Evolutionary conservation across 176 grass and related monocot genomes (phyloP).

Genomic region (Aegilops umbellulata): DNA sequence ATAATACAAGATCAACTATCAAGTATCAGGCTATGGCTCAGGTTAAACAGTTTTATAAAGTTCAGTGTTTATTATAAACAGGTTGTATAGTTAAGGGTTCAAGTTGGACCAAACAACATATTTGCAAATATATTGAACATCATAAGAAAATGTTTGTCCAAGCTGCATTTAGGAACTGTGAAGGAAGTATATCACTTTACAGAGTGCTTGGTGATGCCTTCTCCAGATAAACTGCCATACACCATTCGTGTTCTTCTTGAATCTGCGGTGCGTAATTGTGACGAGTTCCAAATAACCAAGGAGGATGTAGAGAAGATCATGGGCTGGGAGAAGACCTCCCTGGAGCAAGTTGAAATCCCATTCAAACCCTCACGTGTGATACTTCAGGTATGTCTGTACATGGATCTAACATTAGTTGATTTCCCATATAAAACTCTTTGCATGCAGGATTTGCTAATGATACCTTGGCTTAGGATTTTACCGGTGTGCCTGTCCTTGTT

Average conservation of each 20-base stretch:
- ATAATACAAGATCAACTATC: background rate
- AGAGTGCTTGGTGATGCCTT: background rate
- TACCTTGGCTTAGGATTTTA: background rate
- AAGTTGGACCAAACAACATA: background rate
- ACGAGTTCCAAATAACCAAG: background rate
- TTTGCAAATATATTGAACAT: background rate
- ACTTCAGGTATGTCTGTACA: background rate
- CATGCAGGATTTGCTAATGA: background rate
- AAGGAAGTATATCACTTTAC: background rate
- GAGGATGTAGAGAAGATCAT: background rate
- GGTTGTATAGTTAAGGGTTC: background rate
- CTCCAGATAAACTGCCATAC: background rate
- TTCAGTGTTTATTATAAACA: background rate
- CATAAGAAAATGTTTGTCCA: background rate
- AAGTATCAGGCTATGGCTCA: background rate
- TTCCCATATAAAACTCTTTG: background rate
- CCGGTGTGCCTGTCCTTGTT: background rate
- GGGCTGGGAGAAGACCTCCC: background rate
- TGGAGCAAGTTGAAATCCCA: background rate
- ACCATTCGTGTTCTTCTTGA: conserved; percentile 7
- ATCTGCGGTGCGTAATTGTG: background rate
- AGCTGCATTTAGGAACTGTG: background rate
- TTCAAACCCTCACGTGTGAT: background rate
- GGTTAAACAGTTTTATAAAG: background rate
- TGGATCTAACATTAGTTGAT: background rate